Evolutionary conservation across 2,329 filamentous ascomycete genomes (phyloP).

Genomic region (Trichophyton schoenleinii): DNA sequence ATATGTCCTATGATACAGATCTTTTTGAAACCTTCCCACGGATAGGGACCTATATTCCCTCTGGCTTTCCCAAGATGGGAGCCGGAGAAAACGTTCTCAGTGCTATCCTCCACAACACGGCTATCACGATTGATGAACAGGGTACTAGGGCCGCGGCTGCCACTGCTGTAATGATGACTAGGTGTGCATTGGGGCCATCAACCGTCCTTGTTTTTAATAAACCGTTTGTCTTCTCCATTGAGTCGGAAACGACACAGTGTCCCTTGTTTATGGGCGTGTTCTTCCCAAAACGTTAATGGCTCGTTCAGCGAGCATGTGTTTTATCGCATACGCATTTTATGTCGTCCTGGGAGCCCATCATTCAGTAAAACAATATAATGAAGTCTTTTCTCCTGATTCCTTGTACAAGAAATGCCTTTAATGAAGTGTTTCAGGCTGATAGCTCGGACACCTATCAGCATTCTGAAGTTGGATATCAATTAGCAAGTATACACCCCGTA

Average conservation of each 20-base stretch:
- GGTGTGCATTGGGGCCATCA: not conserved
- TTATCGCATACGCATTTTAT: too few relatives aligned
- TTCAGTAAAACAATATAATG: too few relatives aligned
- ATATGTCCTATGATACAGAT: not conserved
- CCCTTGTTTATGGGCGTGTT: not conserved
- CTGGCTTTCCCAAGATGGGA: not conserved
- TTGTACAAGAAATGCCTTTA: too few relatives aligned
- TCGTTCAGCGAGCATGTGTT: not conserved
- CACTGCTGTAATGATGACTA: not conserved
- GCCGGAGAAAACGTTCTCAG: not conserved
- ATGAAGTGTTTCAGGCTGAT: too few relatives aligned
- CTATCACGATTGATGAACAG: not conserved
- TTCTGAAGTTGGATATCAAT: too few relatives aligned
- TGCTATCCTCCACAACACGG: not conserved
- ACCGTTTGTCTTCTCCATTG: conserved; percentile 1
- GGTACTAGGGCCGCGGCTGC: not conserved
- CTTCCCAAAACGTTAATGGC: not conserved
- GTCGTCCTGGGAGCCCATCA: too few relatives aligned
- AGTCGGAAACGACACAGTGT: not conserved
- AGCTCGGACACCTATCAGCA: too few relatives aligned
- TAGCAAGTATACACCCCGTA: not conserved
- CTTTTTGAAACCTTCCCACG: not conserved
- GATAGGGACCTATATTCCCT: not conserved
- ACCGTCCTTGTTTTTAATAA: not conserved
- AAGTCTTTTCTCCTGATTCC: too few relatives aligned